Percentiles rank a stretch among this genome's conserved stretches.
These are phyloP conservation scores for Mentha longifolia DNA, from an alignment of 257 asterid species.

Conservation along the genomic window DNA sequence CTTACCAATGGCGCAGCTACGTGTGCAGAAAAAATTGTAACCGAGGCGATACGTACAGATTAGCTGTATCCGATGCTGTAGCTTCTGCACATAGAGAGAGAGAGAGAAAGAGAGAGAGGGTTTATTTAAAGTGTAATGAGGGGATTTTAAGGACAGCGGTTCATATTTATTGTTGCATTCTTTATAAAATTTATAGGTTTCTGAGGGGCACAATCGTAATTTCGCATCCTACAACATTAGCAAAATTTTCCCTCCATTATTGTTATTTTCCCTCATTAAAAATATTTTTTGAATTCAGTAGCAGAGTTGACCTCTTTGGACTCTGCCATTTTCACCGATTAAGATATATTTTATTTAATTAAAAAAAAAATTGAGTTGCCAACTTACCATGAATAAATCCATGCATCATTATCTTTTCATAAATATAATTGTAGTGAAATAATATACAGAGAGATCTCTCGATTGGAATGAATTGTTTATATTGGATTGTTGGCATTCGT, in stretches of 20 bases:
- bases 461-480: no score
- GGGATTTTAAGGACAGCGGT: slow-evolving; percentile 40
- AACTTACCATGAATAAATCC: no score
- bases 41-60: slow-evolving; percentile 41
- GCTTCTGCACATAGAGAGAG: slow-evolving; percentile 32
- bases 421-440: not conserved
- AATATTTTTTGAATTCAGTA: slow-evolving; percentile 33
- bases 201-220: slow-evolving; percentile 31
- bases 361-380: no score
- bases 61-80: slow-evolving; percentile 40
- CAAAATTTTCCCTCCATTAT: slow-evolving; percentile 53
- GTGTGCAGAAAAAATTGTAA: slow-evolving; percentile 24
- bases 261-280: slow-evolving; percentile 33
- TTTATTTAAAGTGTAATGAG: slow-evolving; percentile 34
- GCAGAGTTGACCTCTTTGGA: slow-evolving; percentile 29
- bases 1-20: slow-evolving; percentile 45
- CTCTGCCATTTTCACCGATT: not conserved
- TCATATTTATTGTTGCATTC: slow-evolving; percentile 29
- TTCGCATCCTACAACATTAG: slow-evolving; percentile 9
- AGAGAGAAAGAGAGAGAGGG: slow-evolving; percentile 40
- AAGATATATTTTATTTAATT: not conserved
- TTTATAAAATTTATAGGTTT: slow-evolving; percentile 6
- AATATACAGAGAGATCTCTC: not conserved
- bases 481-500: not conserved
- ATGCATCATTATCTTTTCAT: no score